Evolutionary conservation across 2,329 filamentous ascomycete genomes (phyloP).

Genomic region (Colletotrichum sp.): DNA sequence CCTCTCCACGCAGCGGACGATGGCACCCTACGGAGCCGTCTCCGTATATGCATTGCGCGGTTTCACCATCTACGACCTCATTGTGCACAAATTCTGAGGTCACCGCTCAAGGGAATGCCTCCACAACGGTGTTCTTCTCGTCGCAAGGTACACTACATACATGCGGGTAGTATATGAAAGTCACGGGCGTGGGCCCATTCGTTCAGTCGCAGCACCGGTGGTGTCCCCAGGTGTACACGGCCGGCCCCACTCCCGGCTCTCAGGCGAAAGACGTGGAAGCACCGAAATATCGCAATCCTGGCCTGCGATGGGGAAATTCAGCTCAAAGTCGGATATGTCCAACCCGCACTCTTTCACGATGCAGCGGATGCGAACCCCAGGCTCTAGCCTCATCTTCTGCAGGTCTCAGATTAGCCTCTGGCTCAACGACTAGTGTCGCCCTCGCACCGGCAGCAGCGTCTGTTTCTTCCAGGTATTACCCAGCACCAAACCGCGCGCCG

Average conservation of each 20-base stretch:
- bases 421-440: not conserved
- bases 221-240: not conserved
- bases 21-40: not conserved
- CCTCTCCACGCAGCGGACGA: not conserved
- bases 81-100: not conserved
- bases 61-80: not conserved
- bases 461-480: not conserved
- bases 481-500: not conserved
- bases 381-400: constrained; percentile 5
- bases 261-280: not conserved
- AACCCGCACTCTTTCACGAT: not conserved
- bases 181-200: not conserved
- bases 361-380: not conserved
- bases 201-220: not conserved
- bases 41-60: not conserved
- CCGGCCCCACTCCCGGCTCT: not conserved
- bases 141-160: not conserved
- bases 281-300: constrained; percentile 17
- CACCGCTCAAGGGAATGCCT: not conserved
- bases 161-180: not conserved
- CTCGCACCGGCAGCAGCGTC: not conserved
- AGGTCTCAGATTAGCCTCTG: constrained; percentile 10
- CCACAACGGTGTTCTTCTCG: not conserved
- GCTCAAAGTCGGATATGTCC: not conserved
- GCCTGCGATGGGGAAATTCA: constrained; percentile 15